Base-by-base conservation (phyloP, 106 monocot genomes). In the Allium cepa region DNA sequence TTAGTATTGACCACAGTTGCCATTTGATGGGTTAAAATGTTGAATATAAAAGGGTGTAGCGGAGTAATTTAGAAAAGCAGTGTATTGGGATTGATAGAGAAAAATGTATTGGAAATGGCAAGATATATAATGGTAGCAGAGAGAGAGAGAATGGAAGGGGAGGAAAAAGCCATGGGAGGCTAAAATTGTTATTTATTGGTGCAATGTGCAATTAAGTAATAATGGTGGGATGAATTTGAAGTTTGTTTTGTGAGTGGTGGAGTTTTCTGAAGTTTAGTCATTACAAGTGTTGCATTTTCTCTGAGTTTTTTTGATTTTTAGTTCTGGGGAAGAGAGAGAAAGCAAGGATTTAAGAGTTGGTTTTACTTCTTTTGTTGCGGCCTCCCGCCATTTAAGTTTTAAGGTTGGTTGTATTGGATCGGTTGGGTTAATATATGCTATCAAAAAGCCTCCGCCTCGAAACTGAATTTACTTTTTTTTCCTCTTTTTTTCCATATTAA, bases 221-320 rank as follows among this genome's bases (percentile, higher is more conserved):
- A 46, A 62, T 9, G 49, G 11, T 7, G 26, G 17, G 51, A 28
- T 18, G 53, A 27, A 48, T 10, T 13, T 17, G 26, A 46, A 17
- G 65, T 26, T 47, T 4, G 68, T 68, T 68, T 57, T 48, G 13
- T 10, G 67, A 67, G 57, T n/a, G 63, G 45, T 73, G 63, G 46
- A 56, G 53, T 64, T 55, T 61, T 56, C 4, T 46, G 55, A 36
- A 28, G 47, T 13, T 36, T 5, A 36, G 26, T 48, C 15, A 26
- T 17, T 28, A 56, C 53, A 64, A 8, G 55, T 73, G 63, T 66
- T 64, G 63, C 57, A 64, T 63, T 14, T 46, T 45, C 72, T 64
- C 63, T 63, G 72, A 74, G 47, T 59, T 59, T 48, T 36, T 36
- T 36, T 36, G 36, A 36, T 36, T 36, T 36, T 36, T 36, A 36